phyloP scores from a whole-genome alignment of 331 rosid genomes.

The Malus hybrid region DNA sequence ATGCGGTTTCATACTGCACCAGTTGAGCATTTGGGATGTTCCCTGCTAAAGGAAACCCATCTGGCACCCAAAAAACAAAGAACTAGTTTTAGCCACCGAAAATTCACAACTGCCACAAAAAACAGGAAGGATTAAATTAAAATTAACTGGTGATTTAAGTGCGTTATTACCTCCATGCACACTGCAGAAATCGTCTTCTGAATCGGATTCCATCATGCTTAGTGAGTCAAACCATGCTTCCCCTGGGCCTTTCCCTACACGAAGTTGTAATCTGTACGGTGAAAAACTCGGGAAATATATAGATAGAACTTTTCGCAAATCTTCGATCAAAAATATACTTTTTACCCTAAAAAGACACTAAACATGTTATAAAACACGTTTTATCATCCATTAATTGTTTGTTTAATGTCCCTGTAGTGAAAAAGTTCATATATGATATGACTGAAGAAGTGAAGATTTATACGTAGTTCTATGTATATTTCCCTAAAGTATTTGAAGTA shows the following conservation, averaged over 20 bases:
- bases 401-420: not conserved
- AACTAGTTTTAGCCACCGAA: not conserved
- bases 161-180: slow-evolving; percentile 71
- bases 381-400: too few species aligned
- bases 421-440: not conserved
- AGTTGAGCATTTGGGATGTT: slow-evolving; percentile 48
- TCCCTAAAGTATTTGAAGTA: not conserved
- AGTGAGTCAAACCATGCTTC: slow-evolving; percentile 89
- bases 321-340: not conserved
- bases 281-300: not conserved
- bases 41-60: slow-evolving; percentile 48
- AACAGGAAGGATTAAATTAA: not conserved
- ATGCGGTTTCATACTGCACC: slow-evolving; percentile 64
- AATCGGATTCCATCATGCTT: slow-evolving; percentile 74
- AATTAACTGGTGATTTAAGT: not conserved
- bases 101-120: not conserved
- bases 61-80: slow-evolving; percentile 27
- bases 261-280: not conserved
- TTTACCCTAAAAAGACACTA: too few species aligned
- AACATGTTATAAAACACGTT: too few species aligned
- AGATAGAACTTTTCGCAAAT: not conserved
- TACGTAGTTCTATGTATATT: too few species aligned
- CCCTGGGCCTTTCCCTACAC: slow-evolving; percentile 60
- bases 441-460: not conserved
- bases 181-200: slow-evolving; percentile 81